Evolutionary conservation across 2,329 filamentous ascomycete species (phyloP).

Genomic region (Xenosphaeropsis pyriputrescens): DNA sequence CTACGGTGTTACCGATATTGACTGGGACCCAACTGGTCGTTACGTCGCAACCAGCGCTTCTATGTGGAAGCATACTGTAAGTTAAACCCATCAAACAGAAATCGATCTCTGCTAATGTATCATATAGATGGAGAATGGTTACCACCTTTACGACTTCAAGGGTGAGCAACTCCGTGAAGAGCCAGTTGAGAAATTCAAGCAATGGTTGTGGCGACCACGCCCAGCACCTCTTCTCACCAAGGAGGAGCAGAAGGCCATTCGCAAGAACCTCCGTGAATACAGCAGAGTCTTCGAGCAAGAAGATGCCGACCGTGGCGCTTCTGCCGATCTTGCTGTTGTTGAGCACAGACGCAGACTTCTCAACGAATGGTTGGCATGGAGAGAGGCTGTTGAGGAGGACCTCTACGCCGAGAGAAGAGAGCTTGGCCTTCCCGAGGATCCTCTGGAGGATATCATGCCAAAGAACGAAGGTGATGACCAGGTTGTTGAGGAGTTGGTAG

Average conservation of each 20-base stretch:
- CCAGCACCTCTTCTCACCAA: conserved; percentile 84
- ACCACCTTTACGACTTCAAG: conserved; percentile 95
- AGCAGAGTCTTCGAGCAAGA: conserved; percentile 89
- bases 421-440: conserved; percentile 50
- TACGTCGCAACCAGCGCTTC: conserved; percentile 90
- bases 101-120: conserved; percentile 10
- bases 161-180: conserved; percentile 83
- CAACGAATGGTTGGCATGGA: conserved; percentile 81
- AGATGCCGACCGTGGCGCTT: conserved; percentile 84
- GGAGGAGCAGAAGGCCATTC: conserved; percentile 94
- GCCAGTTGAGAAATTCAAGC: conserved; percentile 93
- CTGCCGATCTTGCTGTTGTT: conserved; percentile 85
- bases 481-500: conserved; percentile 76
- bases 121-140: conserved; percentile 91
- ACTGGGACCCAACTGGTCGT: conserved; percentile 94
- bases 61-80: conserved; percentile 89
- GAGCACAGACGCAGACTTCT: conserved; percentile 72
- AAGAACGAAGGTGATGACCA: conserved; percentile 53
- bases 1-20: conserved; percentile 93
- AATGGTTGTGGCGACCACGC: conserved; percentile 86
- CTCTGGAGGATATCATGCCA: conserved; percentile 43
- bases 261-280: conserved; percentile 97
- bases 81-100: conserved; percentile 19
- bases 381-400: conserved; percentile 57
- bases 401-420: conserved; percentile 55